These are phyloP conservation scores for Lentinus tigrinus DNA, from an alignment of 768 basidiomycete genomes.

Conservation along the genomic window DNA sequence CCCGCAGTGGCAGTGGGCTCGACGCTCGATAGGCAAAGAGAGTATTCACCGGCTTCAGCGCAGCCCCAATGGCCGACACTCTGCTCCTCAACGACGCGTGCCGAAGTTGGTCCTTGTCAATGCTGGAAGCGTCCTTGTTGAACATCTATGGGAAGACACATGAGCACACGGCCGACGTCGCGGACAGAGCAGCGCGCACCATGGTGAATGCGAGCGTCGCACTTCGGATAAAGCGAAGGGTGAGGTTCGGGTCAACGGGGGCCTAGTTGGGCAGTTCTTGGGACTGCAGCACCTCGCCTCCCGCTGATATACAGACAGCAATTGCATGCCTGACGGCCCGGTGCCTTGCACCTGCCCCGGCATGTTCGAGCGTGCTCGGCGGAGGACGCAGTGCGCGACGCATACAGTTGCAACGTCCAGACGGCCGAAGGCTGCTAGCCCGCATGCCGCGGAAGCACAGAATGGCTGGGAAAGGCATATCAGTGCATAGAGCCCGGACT, in stretches of 20 bases:
- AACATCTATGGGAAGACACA: slow-evolving; percentile 9
- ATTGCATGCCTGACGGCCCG: slow-evolving; percentile 4
- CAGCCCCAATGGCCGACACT: slow-evolving; percentile 20
- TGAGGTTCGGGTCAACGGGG: slow-evolving; percentile 26
- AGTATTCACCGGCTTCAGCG: slow-evolving; percentile 24
- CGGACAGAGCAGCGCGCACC: neutral
- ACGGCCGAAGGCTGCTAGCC: neutral
- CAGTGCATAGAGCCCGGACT: neutral
- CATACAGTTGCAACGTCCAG: neutral
- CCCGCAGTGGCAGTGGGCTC: neutral
- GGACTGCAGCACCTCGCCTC: slow-evolving; percentile 1
- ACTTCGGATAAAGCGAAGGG: slow-evolving; percentile 26
- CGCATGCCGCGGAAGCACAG: slow-evolving; percentile 4
- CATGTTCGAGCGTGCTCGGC: slow-evolving; percentile 1
- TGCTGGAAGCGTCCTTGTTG: slow-evolving; percentile 11
- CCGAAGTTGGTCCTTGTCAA: slow-evolving; percentile 23
- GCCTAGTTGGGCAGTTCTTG: slow-evolving; percentile 10
- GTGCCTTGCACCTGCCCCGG: slow-evolving; percentile 20
- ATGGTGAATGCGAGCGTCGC: slow-evolving; percentile 18
- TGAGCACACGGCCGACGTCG: slow-evolving; percentile 6
- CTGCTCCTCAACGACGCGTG: slow-evolving; percentile 19
- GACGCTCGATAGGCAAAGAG: slow-evolving; percentile 8
- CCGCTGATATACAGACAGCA: slow-evolving; percentile 18
- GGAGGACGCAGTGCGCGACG: neutral
- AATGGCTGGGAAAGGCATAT: slow-evolving; percentile 7